Base-by-base conservation (phyloP, 192 early-diverging fungal species). In the Podila minutissima region DNA sequence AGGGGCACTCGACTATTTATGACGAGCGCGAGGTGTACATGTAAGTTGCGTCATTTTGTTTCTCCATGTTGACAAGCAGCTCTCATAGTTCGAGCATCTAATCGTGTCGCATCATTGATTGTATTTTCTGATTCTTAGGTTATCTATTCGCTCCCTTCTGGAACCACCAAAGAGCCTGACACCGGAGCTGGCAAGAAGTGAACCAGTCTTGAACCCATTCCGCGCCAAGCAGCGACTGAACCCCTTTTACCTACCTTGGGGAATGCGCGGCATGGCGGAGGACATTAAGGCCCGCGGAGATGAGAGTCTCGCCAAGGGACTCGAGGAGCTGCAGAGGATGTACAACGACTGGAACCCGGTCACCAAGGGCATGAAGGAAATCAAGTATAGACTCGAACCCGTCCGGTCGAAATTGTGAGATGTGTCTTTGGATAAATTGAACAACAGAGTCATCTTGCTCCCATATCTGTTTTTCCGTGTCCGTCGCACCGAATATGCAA, bases 1-100 rank as follows among this genome's bases (percentile, higher is more conserved):
- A 93, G 65, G 98, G 97, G 6, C 98, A 99, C 75, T 97, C 94
- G 8, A 94, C 95, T 15, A 86, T 99, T 32, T 99, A 99, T 69
- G 95, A 94, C 69, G 97, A 98, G 71, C 77, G 91, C 3, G 87
- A 94, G 31, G 95, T 96, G 0, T 99, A 96, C 84, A 88, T 87
- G 83, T 85, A 72, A 66, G 84, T 76, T 51, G 26, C 7, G 11
- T 46, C 12, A 17, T 15, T 15, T 46, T 17, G 7, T 37, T 46
- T 46, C 13, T 13, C 41, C 11, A 1, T 8, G 19, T 13, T 58
- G 32, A 20, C 59, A 63, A 13, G n/a, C 15, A 5, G 12, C 32
- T 31, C 29, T 51, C 60, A 31, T 2, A 46, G 35, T 37, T 37
- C 35, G 35, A 6, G 10, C 6, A 37, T 37, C 35, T 37, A 37